Percentiles rank a stretch among this genome's conserved stretches.
Conservation (phyloP, 352 stramenopile genomes). For the Phytophthora palmivora region DNA sequence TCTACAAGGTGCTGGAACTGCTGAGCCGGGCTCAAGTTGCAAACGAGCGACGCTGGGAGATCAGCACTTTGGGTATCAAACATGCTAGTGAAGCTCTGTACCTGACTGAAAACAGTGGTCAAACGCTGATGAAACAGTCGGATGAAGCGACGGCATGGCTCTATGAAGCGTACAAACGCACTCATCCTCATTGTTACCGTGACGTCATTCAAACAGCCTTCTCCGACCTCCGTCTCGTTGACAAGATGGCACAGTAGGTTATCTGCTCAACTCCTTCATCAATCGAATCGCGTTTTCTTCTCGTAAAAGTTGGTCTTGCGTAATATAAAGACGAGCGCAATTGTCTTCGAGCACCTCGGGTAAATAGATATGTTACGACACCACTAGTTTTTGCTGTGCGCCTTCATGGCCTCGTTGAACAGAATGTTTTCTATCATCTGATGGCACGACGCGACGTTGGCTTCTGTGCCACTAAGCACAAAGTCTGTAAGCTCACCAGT, state of each 20-base stretch:
- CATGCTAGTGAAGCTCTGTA: constrained; percentile 48
- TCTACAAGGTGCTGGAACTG: constrained; percentile 68
- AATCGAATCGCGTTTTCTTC: too few relatives aligned
- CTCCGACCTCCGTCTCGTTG: constrained; percentile 37
- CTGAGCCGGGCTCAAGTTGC: constrained; percentile 48
- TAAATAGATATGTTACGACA: constrained; percentile 30
- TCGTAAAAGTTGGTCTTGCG: too few relatives aligned
- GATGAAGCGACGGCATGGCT: constrained; percentile 57
- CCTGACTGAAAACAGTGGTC: constrained; percentile 47
- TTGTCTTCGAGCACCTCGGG: not conserved
- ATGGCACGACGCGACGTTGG: constrained; percentile 49
- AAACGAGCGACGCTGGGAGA: constrained; percentile 56
- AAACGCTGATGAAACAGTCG: constrained; percentile 50
- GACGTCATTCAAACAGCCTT: constrained; percentile 59
- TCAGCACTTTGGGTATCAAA: constrained; percentile 53
- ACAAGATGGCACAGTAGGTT: constrained; percentile 44
- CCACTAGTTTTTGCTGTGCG: constrained; percentile 18
- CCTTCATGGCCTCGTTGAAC: constrained; percentile 48
- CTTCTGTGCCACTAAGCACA: constrained; percentile 42
- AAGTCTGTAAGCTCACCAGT: constrained; percentile 48
- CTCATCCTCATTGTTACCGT: constrained; percentile 62
- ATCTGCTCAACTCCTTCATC: too few relatives aligned
- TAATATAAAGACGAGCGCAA: too few relatives aligned
- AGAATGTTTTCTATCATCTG: constrained; percentile 64
- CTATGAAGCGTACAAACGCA: constrained; percentile 50